These are phyloP conservation scores for Xenosphaeropsis pyriputrescens DNA, from an alignment of 2,329 filamentous ascomycete genomes.

Conservation along the genomic window DNA sequence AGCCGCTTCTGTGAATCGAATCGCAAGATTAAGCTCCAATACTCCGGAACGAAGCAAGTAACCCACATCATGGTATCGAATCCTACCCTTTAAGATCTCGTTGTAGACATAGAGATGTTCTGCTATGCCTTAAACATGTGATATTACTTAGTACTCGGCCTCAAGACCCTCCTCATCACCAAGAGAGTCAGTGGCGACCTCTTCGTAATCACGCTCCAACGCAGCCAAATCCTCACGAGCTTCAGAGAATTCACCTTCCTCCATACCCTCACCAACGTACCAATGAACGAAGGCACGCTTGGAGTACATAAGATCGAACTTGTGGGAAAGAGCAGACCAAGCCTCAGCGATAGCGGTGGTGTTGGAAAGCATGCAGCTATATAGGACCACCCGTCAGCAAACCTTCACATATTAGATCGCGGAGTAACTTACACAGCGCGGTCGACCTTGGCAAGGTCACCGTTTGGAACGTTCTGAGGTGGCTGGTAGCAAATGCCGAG, in stretches of 20 bases:
- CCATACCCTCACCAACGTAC: conserved; percentile 99
- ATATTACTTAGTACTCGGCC: conserved; percentile 66
- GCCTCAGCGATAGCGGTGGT: conserved; percentile 97
- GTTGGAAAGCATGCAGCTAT: conserved; percentile 94
- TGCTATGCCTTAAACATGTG: too few species aligned
- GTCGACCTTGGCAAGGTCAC: conserved; percentile 94
- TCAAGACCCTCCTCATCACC: conserved; percentile 75
- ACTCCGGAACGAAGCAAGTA: too few species aligned
- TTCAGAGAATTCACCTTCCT: conserved; percentile 99
- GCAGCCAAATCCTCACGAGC: conserved; percentile 96
- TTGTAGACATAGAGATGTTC: too few species aligned
- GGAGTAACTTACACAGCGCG: conserved; percentile 75
- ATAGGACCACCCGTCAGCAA: conserved; percentile 5
- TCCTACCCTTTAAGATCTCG: too few species aligned
- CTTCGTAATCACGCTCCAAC: conserved; percentile 96
- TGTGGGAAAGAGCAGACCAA: conserved; percentile 89
- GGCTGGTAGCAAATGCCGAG: conserved; percentile 99
- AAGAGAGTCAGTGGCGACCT: conserved; percentile 89
- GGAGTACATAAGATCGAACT: conserved; percentile 99
- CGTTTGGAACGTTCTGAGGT: conserved; percentile 89
- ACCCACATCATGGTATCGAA: too few species aligned
- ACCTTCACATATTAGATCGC: too few species aligned
- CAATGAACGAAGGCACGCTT: conserved; percentile 99
- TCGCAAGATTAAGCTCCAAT: too few species aligned
- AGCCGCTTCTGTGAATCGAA: too few species aligned